Conservation (phyloP, 2,329 filamentous ascomycete species). For the Chaetomiaceae sp. region DNA sequence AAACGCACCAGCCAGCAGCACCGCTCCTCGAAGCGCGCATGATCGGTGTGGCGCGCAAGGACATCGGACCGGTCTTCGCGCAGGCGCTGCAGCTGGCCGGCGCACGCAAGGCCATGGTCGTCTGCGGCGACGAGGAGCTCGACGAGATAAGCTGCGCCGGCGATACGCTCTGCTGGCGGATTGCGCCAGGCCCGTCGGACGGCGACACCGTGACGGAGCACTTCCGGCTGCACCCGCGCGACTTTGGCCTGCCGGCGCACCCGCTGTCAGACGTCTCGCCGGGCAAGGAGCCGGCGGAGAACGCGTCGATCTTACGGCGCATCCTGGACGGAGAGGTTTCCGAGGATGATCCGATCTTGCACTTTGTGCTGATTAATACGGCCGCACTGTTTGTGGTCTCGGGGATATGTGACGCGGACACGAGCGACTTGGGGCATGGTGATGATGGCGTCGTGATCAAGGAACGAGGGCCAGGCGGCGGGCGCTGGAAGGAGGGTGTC, state of each 20-base stretch:
- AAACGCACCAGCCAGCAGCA: not conserved
- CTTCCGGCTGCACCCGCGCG: constrained; percentile 72
- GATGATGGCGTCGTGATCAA: constrained; percentile 75
- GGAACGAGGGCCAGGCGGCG: constrained; percentile 77
- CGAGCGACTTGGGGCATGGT: constrained; percentile 69
- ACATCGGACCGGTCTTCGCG: constrained; percentile 82
- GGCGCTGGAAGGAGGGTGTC: constrained; percentile 92
- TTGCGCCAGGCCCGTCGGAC: constrained; percentile 44
- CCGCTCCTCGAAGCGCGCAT: constrained; percentile 74
- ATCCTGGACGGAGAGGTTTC: constrained; percentile 69
- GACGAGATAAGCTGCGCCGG: constrained; percentile 95
- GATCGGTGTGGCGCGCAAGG: constrained; percentile 83
- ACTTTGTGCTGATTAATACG: constrained; percentile 93
- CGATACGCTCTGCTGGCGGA: constrained; percentile 79
- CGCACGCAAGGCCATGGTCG: constrained; percentile 75
- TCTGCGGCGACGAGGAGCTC: constrained; percentile 90
- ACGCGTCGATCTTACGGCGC: constrained; percentile 73
- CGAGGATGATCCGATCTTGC: constrained; percentile 74
- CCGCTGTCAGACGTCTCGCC: constrained; percentile 72
- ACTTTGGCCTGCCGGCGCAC: constrained; percentile 77
- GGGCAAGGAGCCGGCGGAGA: constrained; percentile 79
- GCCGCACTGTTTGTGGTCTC: constrained; percentile 80
- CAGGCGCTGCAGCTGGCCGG: constrained; percentile 74
- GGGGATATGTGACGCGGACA: constrained; percentile 78
- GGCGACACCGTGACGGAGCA: constrained; percentile 56